phyloP scores from a whole-genome alignment of 176 grass and related monocot genomes.

The Chrysopogon serrulatus region DNA sequence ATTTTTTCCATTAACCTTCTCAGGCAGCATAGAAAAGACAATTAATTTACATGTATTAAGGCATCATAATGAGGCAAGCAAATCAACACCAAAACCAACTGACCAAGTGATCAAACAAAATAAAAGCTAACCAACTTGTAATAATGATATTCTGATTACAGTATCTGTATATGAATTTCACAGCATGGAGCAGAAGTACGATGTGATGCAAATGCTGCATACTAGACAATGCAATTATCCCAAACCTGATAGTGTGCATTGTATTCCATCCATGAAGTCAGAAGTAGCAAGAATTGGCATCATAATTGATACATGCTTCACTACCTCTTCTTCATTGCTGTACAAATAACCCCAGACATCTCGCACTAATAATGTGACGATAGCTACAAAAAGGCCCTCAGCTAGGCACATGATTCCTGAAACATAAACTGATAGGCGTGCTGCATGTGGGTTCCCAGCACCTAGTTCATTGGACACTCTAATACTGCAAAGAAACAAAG shows the following conservation, averaged over 20 bases:
- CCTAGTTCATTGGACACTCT: constrained; percentile 97
- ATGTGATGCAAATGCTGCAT: background rate
- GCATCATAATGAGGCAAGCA: background rate
- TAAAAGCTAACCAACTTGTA: background rate
- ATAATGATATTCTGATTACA: background rate
- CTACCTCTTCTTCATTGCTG: constrained; percentile 63
- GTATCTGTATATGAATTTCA: background rate
- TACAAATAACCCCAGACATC: constrained; percentile 81
- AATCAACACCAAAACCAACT: background rate
- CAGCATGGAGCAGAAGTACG: background rate
- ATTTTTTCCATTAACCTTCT: background rate
- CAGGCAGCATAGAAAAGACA: background rate
- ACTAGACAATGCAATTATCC: background rate
- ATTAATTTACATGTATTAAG: background rate
- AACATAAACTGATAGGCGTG: constrained; percentile 50
- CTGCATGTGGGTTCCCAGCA: constrained; percentile 51
- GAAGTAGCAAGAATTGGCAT: constrained; percentile 86
- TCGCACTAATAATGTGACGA: constrained; percentile 55
- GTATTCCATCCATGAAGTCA: constrained; percentile 92
- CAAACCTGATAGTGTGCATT: constrained; percentile 92
- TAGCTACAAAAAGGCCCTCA: constrained; percentile 55
- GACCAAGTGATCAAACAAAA: background rate
- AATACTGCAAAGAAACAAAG: constrained; percentile 51
- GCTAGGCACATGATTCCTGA: constrained; percentile 61
- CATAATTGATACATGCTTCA: constrained; percentile 72